Conservation (phyloP, 2,329 filamentous ascomycete genomes). For the Rhynchosporium agropyri region DNA sequence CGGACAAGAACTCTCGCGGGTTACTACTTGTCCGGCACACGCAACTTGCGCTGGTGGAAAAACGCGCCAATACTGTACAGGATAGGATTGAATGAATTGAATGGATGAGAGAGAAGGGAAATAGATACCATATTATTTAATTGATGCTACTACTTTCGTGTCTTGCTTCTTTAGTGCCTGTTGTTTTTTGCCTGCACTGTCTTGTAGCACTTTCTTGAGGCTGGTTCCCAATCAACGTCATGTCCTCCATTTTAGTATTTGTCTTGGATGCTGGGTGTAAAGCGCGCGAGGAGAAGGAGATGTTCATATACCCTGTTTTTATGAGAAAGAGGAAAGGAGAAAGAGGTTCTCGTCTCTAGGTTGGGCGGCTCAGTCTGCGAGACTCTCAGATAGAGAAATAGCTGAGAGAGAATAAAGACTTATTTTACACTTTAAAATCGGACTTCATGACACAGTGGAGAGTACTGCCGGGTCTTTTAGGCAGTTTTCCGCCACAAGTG, state of each 20-base stretch:
- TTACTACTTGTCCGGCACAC: conserved; percentile 7
- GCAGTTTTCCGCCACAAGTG: no score
- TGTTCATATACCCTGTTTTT: conserved; percentile 28
- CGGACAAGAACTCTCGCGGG: conserved; percentile 30
- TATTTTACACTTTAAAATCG: conserved; percentile 22
- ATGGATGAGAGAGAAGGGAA: conserved; percentile 5
- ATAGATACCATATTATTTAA: conserved; percentile 4
- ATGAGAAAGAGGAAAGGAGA: conserved; percentile 16
- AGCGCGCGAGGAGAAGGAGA: conserved; percentile 10
- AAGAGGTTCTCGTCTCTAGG: conserved; percentile 16
- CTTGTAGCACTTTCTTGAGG: conserved; percentile 16
- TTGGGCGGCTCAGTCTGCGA: conserved; percentile 10
- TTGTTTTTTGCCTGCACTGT: conserved; percentile 1
- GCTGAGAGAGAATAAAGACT: conserved; percentile 8
- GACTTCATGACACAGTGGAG: no score
- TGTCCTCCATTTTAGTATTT: background rate
- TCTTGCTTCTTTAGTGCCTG: conserved; percentile 17
- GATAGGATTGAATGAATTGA: conserved; percentile 25
- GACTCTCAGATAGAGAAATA: background rate
- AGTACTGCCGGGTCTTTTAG: no score
- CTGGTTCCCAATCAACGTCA: conserved; percentile 27
- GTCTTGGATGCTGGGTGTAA: conserved; percentile 6
- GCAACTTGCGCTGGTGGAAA: background rate
- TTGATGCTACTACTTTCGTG: conserved; percentile 13
- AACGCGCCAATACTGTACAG: conserved; percentile 26